Evolutionary conservation across 176 grass and related monocot genomes (phyloP).

Genomic region (Oryza meridionalis): DNA sequence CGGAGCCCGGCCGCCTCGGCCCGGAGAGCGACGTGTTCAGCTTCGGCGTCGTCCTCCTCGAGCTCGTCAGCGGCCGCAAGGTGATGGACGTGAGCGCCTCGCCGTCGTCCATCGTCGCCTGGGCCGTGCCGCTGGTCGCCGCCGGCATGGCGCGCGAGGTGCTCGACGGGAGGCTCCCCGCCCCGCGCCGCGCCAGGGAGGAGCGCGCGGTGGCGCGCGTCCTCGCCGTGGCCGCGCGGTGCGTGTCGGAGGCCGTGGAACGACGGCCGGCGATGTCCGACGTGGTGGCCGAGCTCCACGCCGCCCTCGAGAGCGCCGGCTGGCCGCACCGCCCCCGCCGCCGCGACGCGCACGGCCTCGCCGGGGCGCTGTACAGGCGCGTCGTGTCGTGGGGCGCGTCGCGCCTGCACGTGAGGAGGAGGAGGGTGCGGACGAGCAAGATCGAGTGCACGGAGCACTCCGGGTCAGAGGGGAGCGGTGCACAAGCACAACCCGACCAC

Average conservation of each 20-base stretch:
- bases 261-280: slow-evolving; percentile 67
- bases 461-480: slow-evolving; percentile 27
- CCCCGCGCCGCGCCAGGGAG: slow-evolving; percentile 9
- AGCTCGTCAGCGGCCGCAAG: slow-evolving; percentile 94
- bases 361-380: slow-evolving; percentile 44
- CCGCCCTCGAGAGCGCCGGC: slow-evolving; percentile 47
- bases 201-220: slow-evolving; percentile 40
- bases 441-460: slow-evolving; percentile 82
- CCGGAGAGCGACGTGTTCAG: slow-evolving; percentile 94
- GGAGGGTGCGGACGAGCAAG: slow-evolving; percentile 61
- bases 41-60: slow-evolving; percentile 88
- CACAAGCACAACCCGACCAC: not conserved
- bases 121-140: slow-evolving; percentile 58
- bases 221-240: slow-evolving; percentile 61
- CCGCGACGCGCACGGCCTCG: not conserved
- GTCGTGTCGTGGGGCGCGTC: slow-evolving; percentile 55
- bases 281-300: slow-evolving; percentile 68
- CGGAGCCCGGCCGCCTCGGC: slow-evolving; percentile 64
- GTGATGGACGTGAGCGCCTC: slow-evolving; percentile 72
- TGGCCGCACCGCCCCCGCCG: slow-evolving; percentile 21
- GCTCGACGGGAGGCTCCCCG: slow-evolving; percentile 55
- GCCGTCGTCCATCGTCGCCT: slow-evolving; percentile 77
- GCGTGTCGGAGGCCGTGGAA: slow-evolving; percentile 61
- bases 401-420: slow-evolving; percentile 40
- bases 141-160: slow-evolving; percentile 37